Percentiles rank a stretch among this genome's conserved stretches.
These are phyloP conservation scores for Cardamine resedifolia DNA, from an alignment of 345 rosid genomes.

Conservation along the genomic window DNA sequence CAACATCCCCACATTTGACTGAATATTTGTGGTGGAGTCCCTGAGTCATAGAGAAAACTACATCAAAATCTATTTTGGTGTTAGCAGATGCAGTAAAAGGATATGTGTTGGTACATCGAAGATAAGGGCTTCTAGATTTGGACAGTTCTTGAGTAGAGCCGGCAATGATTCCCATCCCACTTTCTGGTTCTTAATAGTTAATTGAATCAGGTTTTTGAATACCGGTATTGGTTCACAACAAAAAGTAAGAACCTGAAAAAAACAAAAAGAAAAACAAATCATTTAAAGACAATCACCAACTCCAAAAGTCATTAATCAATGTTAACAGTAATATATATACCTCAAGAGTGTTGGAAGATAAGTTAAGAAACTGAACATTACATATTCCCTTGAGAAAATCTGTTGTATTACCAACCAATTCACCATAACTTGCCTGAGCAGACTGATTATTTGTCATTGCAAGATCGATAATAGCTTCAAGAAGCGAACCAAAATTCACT, in stretches of 20 bases:
- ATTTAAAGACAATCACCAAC: background rate
- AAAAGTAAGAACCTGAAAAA: background rate
- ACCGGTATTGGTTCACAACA: background rate
- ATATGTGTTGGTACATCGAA: conserved; percentile 5
- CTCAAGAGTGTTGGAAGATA: background rate
- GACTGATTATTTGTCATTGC: background rate
- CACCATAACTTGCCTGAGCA: background rate
- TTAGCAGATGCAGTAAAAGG: background rate
- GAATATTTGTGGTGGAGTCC: background rate
- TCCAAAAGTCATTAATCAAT: background rate
- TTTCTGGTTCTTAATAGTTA: background rate
- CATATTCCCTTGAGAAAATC: background rate
- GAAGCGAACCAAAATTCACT: background rate
- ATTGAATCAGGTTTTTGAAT: background rate
- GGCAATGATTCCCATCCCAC: conserved; percentile 1
- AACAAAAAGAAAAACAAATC: background rate
- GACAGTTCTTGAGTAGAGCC: background rate
- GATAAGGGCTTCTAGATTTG: background rate
- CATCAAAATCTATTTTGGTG: background rate
- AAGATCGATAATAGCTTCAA: background rate
- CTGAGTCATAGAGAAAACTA: background rate
- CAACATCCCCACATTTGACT: background rate
- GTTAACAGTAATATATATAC: background rate
- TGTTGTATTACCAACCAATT: background rate
- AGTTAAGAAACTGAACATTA: background rate